A percentile compares a stretch with the other conserved stretches of the same genome.
Conservation (phyloP, 208 protist genomes). For the Acanthamoeba royreba region DNA sequence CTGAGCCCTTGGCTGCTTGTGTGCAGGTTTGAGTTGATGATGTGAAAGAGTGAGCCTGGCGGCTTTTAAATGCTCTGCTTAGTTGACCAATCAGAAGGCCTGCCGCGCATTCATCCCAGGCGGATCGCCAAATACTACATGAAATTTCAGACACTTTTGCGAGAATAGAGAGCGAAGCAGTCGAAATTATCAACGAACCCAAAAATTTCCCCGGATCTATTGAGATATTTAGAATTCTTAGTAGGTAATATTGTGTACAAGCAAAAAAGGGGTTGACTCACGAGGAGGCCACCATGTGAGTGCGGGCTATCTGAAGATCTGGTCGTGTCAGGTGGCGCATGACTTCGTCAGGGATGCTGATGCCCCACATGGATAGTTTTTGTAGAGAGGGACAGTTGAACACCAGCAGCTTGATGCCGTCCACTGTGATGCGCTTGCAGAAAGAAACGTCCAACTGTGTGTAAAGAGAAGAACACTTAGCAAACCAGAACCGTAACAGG, state of each 20-base stretch:
- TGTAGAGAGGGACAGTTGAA: neutral
- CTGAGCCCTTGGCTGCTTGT: neutral
- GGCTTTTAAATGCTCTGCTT: too few species aligned
- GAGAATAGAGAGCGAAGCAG: too few species aligned
- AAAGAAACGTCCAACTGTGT: constrained; percentile 3
- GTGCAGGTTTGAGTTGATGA: neutral
- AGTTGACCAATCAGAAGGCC: too few species aligned
- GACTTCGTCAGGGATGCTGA: neutral
- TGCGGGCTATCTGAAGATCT: neutral
- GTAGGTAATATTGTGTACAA: too few species aligned
- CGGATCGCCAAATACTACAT: too few species aligned
- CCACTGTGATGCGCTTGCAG: neutral
- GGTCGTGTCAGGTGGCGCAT: neutral
- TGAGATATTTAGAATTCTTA: too few species aligned
- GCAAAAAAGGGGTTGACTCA: neutral
- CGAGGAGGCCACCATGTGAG: neutral
- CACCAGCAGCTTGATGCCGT: neutral
- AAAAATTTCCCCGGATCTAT: too few species aligned
- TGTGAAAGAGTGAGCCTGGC: neutral
- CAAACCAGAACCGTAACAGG: neutral
- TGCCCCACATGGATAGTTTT: constrained; percentile 23
- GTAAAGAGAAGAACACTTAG: neutral
- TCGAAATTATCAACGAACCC: too few species aligned
- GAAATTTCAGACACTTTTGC: too few species aligned
- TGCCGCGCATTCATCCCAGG: too few species aligned